Conservation (phyloP, 106 monocot genomes). For the Allium cepa region DNA sequence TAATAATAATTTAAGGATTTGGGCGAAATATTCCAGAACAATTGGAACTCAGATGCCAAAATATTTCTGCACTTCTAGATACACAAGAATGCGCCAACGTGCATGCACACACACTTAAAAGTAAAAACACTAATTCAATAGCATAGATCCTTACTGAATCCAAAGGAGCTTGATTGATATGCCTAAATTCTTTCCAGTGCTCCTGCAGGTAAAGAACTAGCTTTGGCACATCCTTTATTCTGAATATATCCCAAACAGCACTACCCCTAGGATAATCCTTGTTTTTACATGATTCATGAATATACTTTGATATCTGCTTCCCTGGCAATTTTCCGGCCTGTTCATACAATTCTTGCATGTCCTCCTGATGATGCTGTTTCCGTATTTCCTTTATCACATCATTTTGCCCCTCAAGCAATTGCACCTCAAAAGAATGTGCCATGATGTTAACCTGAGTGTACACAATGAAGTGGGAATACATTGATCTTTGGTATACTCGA, state of each 20-base stretch:
- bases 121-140: neutral
- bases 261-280: conserved; percentile 14
- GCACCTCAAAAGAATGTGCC: conserved; percentile 26
- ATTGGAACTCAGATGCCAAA: neutral
- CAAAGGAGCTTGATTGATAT: conserved; percentile 28
- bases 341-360: conserved; percentile 17
- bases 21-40: too few species aligned
- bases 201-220: conserved; percentile 24
- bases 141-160: conserved; percentile 22
- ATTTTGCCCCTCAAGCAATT: conserved; percentile 17
- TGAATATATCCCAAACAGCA: conserved; percentile 54
- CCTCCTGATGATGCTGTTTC: conserved; percentile 20
- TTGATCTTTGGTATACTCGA: neutral
- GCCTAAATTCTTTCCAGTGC: conserved; percentile 37
- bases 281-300: neutral
- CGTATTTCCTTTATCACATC: conserved; percentile 20
- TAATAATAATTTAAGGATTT: too few species aligned
- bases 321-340: neutral
- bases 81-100: neutral
- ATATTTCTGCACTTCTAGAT: neutral
- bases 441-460: conserved; percentile 25
- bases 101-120: neutral
- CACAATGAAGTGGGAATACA: neutral
- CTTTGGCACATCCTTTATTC: conserved; percentile 35
- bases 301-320: neutral